Evolutionary conservation across 495 filamentous ascomycete genomes (phyloP), one percentile per base, ranked within the genome.

Genomic region (Tuber aestivum): DNA sequence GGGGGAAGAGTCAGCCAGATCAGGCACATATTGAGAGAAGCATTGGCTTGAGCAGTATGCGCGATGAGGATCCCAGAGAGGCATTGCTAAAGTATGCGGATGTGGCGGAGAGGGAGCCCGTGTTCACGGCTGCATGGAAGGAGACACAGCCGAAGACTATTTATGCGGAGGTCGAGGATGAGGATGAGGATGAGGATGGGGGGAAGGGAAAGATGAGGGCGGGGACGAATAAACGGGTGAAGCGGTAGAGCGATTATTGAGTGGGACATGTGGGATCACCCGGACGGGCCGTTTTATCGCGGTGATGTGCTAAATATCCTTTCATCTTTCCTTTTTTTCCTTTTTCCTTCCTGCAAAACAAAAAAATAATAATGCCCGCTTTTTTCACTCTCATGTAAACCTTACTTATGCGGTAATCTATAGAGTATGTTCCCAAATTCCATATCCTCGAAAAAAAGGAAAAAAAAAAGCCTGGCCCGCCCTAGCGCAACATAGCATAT

Each of bases 11-110:
- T 70, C 92, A 95, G 81, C 94, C 96, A 10, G 94, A 97, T 85
- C 92, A 94, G 84, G 90, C 90, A 76, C 93, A 97, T 85, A 92
- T 99, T 74, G 89, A 90, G 68, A 90, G 95, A 79, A 91, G 90
- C 77, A 96, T 97, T 69, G 93, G 95, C 27, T 87, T 97, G 44
- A 95, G 93, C 79, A 90, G 88, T n/a, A 96, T 97, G 94, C 89
- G 95, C 37, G 95, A 99, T 84, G 95, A 99, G 84, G 95, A 99
- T 86, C 95, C 95, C 12, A 87, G 95, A 75, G 95, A 97, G 85
- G 95, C 95, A 42, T 85, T 99, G 77, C 83, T 98, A 78, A 97
- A 95, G 85, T 99, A 97, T 87, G 95, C 94, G 23, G 93, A 97
- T 27, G 91, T 95, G 82, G 95, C 94, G 7, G 89, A 97, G 85